These are phyloP conservation scores for Diospyros kaki DNA, from an alignment of 148 eudicot genomes.

Conservation along the genomic window DNA sequence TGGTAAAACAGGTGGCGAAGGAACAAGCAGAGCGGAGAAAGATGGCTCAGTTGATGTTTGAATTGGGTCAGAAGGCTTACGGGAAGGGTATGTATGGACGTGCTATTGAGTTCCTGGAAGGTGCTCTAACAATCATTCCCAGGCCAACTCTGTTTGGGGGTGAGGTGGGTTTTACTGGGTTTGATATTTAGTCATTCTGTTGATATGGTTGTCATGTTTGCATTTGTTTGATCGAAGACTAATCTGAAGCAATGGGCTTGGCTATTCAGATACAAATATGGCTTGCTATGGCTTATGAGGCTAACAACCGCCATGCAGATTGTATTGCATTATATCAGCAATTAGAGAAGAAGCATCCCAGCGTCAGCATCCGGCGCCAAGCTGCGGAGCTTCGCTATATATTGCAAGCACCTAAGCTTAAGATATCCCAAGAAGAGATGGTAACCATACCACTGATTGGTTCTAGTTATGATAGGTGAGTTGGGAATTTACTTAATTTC, in stretches of 20 bases:
- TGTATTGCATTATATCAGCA: slow-evolving; percentile 78
- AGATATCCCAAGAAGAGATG: slow-evolving; percentile 98
- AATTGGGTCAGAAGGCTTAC: slow-evolving; percentile 96
- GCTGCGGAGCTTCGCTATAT: slow-evolving; percentile 92
- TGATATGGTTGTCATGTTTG: neutral
- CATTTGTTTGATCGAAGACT: slow-evolving; percentile 5
- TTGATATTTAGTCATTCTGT: neutral
- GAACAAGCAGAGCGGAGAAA: slow-evolving; percentile 96
- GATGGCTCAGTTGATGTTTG: slow-evolving; percentile 90
- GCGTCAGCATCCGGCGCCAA: slow-evolving; percentile 76
- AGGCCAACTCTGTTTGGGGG: slow-evolving; percentile 88
- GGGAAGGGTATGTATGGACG: slow-evolving; percentile 93
- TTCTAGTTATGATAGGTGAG: slow-evolving; percentile 85
- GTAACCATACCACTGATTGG: slow-evolving; percentile 94
- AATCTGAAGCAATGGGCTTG: slow-evolving; percentile 16
- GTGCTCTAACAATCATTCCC: slow-evolving; percentile 87
- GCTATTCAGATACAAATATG: slow-evolving; percentile 87
- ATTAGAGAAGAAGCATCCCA: slow-evolving; percentile 76
- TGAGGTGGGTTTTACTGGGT: slow-evolving; percentile 61
- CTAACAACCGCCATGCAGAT: slow-evolving; percentile 81
- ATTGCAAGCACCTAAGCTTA: slow-evolving; percentile 94
- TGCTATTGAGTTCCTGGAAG: slow-evolving; percentile 87
- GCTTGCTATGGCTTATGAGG: slow-evolving; percentile 99
- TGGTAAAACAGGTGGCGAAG: slow-evolving; percentile 65
- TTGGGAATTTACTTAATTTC: slow-evolving; percentile 13